Evolutionary conservation across 345 rosid species (phyloP).

Genomic region (Murraya koenigii): DNA sequence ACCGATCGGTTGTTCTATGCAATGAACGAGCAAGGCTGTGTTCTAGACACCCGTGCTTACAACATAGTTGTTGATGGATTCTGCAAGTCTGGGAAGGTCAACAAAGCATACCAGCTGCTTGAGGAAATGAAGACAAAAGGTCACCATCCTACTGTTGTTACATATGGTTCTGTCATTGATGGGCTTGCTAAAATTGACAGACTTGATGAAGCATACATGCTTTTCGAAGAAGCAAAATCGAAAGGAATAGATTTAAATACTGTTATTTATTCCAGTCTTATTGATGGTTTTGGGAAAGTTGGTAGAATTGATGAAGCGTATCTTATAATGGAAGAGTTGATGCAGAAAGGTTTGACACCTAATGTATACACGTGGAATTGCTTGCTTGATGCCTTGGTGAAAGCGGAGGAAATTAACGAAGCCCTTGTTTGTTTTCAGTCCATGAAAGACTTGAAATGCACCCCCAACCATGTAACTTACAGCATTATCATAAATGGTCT

Average conservation of each 20-base stretch:
- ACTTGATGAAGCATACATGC: constrained; percentile 98
- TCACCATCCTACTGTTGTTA: constrained; percentile 75
- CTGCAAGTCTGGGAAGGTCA: constrained; percentile 90
- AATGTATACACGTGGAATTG: constrained; percentile 89
- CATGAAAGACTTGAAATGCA: constrained; percentile 71
- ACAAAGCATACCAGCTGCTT: constrained; percentile 85
- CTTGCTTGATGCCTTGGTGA: constrained; percentile 87
- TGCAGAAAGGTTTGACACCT: constrained; percentile 90
- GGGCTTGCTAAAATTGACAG: constrained; percentile 91
- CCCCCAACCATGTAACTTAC: constrained; percentile 72
- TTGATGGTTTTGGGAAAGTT: constrained; percentile 95
- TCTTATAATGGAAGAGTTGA: constrained; percentile 87
- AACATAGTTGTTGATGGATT: constrained; percentile 86
- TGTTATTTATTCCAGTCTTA: constrained; percentile 79
- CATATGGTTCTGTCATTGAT: constrained; percentile 87
- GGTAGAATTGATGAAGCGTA: constrained; percentile 97
- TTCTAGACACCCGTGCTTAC: constrained; percentile 80
- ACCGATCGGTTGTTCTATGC: constrained; percentile 72
- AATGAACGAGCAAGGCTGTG: constrained; percentile 91
- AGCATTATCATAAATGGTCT: constrained; percentile 85
- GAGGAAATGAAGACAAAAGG: constrained; percentile 94
- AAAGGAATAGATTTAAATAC: constrained; percentile 67
- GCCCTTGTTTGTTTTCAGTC: constrained; percentile 84
- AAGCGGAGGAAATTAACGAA: constrained; percentile 83
- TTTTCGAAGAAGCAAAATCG: constrained; percentile 93